These are phyloP conservation scores for Lignosus rhinocerotis DNA, from an alignment of 1,284 basidiomycete genomes.

Conservation along the genomic window DNA sequence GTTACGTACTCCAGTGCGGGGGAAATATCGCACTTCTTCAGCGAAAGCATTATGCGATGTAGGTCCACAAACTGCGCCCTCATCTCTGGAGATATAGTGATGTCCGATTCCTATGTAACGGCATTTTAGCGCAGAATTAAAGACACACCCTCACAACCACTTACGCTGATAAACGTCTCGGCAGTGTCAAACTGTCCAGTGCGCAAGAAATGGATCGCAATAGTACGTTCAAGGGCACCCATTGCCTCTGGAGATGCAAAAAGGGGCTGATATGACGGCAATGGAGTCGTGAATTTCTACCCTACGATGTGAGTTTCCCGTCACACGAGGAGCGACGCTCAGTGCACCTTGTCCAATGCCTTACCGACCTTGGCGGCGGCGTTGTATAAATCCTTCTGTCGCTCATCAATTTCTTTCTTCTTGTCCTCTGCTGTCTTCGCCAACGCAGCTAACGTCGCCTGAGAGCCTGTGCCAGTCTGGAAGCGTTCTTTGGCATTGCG, in stretches of 20 bases:
- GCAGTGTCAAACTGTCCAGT: conserved; percentile 79
- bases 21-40: conserved; percentile 65
- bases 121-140: background rate
- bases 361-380: conserved; percentile 80
- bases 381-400: conserved; percentile 84
- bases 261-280: conserved; percentile 70
- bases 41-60: conserved; percentile 70
- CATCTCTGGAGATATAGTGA: conserved; percentile 59
- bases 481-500: conserved; percentile 58
- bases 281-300: conserved; percentile 68
- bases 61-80: conserved; percentile 69
- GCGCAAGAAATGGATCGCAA: conserved; percentile 77
- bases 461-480: conserved; percentile 52
- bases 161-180: conserved; percentile 69
- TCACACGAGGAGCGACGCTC: conserved; percentile 8
- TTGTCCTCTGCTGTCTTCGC: conserved; percentile 61
- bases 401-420: conserved; percentile 86
- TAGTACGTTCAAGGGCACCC: conserved; percentile 67
- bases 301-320: conserved; percentile 8
- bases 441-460: conserved; percentile 55
- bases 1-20: conserved; percentile 72
- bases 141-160: conserved; percentile 16
- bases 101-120: conserved; percentile 62
- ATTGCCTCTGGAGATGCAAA: conserved; percentile 65
- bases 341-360: conserved; percentile 80